These are phyloP conservation scores for Penstemon newberryi DNA, from an alignment of 257 asterid genomes.

Conservation along the genomic window DNA sequence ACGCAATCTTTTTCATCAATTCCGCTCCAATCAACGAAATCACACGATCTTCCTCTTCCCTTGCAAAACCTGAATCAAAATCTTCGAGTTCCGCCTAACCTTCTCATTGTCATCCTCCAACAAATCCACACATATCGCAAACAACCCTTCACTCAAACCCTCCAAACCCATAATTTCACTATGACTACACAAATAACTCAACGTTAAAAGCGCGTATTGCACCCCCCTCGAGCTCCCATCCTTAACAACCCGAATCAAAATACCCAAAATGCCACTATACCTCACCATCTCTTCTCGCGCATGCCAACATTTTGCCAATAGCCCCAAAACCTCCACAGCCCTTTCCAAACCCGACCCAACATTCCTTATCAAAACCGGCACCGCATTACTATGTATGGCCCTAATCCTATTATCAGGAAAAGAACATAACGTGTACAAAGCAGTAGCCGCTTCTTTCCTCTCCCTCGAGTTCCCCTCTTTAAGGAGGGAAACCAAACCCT, in stretches of 20 bases:
- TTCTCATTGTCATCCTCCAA: constrained; percentile 90
- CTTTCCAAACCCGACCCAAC: constrained; percentile 71
- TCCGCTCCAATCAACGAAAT: constrained; percentile 17
- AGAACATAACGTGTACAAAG: constrained; percentile 70
- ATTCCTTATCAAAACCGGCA: constrained; percentile 61
- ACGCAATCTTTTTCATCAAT: constrained; percentile 26
- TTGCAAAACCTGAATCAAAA: constrained; percentile 70
- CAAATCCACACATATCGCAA: constrained; percentile 61
- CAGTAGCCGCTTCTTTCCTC: constrained; percentile 90
- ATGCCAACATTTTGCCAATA: constrained; percentile 68
- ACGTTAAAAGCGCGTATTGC: constrained; percentile 66
- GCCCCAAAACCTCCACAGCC: constrained; percentile 82
- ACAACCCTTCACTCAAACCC: constrained; percentile 56
- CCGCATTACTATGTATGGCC: constrained; percentile 52
- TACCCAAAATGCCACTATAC: constrained; percentile 46
- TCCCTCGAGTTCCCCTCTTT: constrained; percentile 65
- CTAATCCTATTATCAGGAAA: constrained; percentile 76
- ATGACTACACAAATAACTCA: constrained; percentile 60
- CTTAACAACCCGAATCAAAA: constrained; percentile 54
- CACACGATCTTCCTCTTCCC: constrained; percentile 46
- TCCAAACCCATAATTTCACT: constrained; percentile 55
- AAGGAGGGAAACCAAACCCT: constrained; percentile 64
- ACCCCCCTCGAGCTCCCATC: constrained; percentile 85
- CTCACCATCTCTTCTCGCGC: constrained; percentile 74
- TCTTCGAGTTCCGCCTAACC: constrained; percentile 74